Evolutionary conservation across 805 yeast genomes (phyloP), one percentile per base, ranked within the genome.

Genomic region (Ogataea parapolymorpha): DNA sequence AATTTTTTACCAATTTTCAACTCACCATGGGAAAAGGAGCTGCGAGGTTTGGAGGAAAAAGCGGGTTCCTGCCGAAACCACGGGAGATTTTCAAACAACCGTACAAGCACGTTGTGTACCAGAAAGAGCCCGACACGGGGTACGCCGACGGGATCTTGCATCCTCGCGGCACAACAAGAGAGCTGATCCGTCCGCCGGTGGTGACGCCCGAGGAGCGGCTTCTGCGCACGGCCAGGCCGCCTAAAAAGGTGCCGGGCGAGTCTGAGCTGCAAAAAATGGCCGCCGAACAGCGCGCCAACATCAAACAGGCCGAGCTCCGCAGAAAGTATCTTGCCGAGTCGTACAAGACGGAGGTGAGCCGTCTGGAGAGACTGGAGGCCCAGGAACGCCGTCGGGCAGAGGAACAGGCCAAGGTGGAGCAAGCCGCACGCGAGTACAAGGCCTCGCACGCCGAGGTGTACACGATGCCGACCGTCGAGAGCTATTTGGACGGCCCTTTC

Each of bases 21-120:
- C 10, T 11, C 18, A 25, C 26, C 26, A 73, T 76, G 74, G 73
- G 79, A 38, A 76, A 74, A 50, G 70, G 77, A 39, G 67, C 70
- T 18, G 54, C 74, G 34, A 75, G 68, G 52, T 69, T 64, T 55
- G 79, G 80, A 23, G 79, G 79, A 12, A 83, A 84, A 63, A 82
- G 91, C 35, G 97, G 97, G 59, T 71, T 86, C 36, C 71, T 90
- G 49, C 97, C 97, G 35, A 70, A 67, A 41, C 80, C 86, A 8
- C 80, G 95, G 54, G 77, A 81, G 28, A 79, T 87, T 23, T 78
- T 90, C 65, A 85, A 80, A 54, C 75, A 77, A 41, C 86, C 89
- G 4, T 69, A 72, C 35, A 72, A 74, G 48, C 81, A 79, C 23
- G 58, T 68, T 45, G 72, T 72, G 46, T 74, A 67, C 42, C 72